phyloP scores from a whole-genome alignment of 2,329 filamentous ascomycete genomes.

The Sclerotinia spermophila region DNA sequence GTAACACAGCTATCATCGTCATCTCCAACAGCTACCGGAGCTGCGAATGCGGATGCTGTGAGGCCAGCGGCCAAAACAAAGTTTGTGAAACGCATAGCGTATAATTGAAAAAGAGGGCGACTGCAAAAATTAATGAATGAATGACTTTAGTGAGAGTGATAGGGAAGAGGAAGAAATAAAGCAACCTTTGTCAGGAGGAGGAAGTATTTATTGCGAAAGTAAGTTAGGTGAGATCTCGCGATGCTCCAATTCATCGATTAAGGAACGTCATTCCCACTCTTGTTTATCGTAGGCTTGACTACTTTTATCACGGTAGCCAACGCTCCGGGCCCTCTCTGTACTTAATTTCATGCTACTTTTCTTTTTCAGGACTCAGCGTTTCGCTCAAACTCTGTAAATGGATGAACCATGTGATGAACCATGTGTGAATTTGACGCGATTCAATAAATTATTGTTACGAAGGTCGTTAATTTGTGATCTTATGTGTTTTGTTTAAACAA shows the following conservation, averaged over 20 bases:
- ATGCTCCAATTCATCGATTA: slow-evolving; percentile 8
- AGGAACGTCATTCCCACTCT: background rate
- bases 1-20: slow-evolving; percentile 15
- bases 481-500: slow-evolving; percentile 2
- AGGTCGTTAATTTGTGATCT: slow-evolving; percentile 9
- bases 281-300: slow-evolving; percentile 1
- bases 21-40: slow-evolving; percentile 14
- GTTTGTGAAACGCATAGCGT: slow-evolving; percentile 18
- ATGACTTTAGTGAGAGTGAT: slow-evolving; percentile 8
- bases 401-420: background rate
- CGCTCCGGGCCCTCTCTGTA: background rate
- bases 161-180: background rate
- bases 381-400: background rate
- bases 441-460: background rate
- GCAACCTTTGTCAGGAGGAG: background rate
- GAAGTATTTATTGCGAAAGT: slow-evolving; percentile 13
- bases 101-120: slow-evolving; percentile 1
- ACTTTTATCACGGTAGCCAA: background rate
- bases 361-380: slow-evolving; percentile 9
- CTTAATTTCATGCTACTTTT: slow-evolving; percentile 1
- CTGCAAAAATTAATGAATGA: slow-evolving; percentile 5
- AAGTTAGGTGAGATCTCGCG: background rate
- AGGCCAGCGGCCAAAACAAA: slow-evolving; percentile 16
- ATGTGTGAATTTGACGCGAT: background rate
- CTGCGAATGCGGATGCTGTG: slow-evolving; percentile 17